These are phyloP conservation scores for Dittrichia graveolens DNA, from an alignment of 129 eudicot species.

Conservation along the genomic window DNA sequence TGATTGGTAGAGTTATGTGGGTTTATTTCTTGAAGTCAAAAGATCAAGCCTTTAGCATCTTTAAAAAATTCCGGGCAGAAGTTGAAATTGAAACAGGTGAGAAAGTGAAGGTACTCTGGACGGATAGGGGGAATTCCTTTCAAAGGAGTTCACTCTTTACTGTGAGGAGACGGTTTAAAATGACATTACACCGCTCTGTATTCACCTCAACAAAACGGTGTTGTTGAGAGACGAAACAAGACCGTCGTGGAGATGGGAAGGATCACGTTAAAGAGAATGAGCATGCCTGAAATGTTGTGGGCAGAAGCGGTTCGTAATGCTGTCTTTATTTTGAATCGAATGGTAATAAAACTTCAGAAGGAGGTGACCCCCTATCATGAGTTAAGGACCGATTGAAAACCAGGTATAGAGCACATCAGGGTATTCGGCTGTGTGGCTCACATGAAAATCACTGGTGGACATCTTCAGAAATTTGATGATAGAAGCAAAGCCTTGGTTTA, in stretches of 20 bases:
- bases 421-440: not conserved
- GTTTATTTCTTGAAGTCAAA: too few species aligned
- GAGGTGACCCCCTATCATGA: not conserved
- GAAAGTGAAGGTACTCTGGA: not conserved
- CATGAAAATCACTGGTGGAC: too few species aligned
- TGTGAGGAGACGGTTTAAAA: not conserved
- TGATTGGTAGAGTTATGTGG: too few species aligned
- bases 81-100: not conserved
- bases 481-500: not conserved
- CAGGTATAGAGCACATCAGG: not conserved
- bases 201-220: too few species aligned
- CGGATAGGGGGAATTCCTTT: slow-evolving; percentile 3
- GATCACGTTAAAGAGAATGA: not conserved
- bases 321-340: not conserved
- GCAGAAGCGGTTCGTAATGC: not conserved
- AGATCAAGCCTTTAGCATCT: not conserved
- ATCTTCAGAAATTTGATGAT: not conserved
- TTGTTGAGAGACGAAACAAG: too few species aligned
- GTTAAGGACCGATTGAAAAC: not conserved
- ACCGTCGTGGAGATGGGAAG: not conserved
- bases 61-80: not conserved
- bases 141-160: not conserved
- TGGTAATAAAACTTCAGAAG: not conserved
- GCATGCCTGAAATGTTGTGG: not conserved
- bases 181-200: too few species aligned